A percentile compares a stretch with the other conserved stretches of the same genome.
Conservation (phyloP, 2,329 filamentous ascomycete genomes). For the Sclerotinia spermophila region DNA sequence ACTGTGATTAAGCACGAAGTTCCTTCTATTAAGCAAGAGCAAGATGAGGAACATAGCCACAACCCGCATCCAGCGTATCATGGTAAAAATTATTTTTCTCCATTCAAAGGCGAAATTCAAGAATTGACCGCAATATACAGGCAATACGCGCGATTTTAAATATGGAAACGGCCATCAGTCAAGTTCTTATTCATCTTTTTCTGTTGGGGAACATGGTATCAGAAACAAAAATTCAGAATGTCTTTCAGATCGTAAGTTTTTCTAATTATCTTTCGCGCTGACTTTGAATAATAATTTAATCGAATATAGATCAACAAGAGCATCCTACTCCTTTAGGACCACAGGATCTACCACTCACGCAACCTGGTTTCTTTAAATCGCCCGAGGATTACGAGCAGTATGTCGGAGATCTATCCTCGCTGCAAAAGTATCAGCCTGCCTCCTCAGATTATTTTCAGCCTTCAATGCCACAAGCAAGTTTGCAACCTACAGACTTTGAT, state of each 20-base stretch:
- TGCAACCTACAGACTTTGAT: neutral
- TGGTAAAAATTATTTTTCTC: neutral
- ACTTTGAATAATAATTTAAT: neutral
- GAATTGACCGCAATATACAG: neutral
- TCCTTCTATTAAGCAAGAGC: neutral
- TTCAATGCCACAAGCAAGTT: neutral
- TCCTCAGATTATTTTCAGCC: neutral
- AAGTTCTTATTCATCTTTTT: no score
- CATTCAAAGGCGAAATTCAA: neutral
- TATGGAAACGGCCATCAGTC: neutral
- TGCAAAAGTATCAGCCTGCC: neutral
- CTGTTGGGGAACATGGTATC: neutral
- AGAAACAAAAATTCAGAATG: no score
- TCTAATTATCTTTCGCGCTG: neutral
- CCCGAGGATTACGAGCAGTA: neutral
- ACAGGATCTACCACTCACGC: neutral
- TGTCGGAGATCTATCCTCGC: neutral
- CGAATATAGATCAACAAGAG: neutral
- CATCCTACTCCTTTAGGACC: accelerated
- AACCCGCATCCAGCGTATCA: neutral
- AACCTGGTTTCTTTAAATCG: neutral
- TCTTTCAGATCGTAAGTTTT: neutral
- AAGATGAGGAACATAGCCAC: neutral
- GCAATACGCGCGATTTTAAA: neutral
- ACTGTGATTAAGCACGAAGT: neutral